Evolutionary conservation across 2,329 filamentous ascomycete species (phyloP), one percentile per base, ranked within the genome.

Genomic region (Raffaelea ambrosiae): DNA sequence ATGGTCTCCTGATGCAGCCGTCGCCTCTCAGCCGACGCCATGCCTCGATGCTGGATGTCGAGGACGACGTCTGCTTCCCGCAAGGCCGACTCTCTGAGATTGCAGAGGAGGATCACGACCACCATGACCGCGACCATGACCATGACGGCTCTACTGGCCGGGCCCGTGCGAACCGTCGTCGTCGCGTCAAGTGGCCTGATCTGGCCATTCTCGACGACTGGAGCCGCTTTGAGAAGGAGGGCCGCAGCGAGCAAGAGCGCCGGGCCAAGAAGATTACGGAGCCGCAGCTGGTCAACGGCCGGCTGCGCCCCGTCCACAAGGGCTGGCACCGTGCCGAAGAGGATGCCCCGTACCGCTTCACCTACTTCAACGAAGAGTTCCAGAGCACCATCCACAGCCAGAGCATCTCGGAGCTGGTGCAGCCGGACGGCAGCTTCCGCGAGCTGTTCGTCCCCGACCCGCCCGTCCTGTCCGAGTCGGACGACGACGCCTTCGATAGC

Each of bases 331-430:
- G 85, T 36, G 82, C 87, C 46, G 87, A 93, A 54, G 90, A 95
- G 51, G 91, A 96, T 54, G 81, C 84, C 0, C 93, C 93, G 0
- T 97, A 94, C 63, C 80, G 93, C 22, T 98, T 96, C 63, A 97
- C 93, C 0, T 98, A 98, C 65, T 98, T 98, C 74, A 97, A 97
- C 64, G 93, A 97, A 62, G 88, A 95, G 53, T 88, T 97, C 48
- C 85, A 88, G 58, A 94, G 87, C 63, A 98, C 93, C 0, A 94
- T 98, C 52, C 93, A 98, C 65, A 93, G 89, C 51, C 88, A 95
- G 64, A 93, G 86, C 1, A 95, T 98, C 49, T 95, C 89, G 3
- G 93, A 96, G 62, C 76, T 98, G 19, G 77, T 94, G 9, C 89
- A 95, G 56, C 83, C 87, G 1, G 93, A 88, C 5, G 78, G 83